Base-by-base conservation (phyloP, 768 basidiomycete genomes). In the Rhodotorula babjevae region DNA sequence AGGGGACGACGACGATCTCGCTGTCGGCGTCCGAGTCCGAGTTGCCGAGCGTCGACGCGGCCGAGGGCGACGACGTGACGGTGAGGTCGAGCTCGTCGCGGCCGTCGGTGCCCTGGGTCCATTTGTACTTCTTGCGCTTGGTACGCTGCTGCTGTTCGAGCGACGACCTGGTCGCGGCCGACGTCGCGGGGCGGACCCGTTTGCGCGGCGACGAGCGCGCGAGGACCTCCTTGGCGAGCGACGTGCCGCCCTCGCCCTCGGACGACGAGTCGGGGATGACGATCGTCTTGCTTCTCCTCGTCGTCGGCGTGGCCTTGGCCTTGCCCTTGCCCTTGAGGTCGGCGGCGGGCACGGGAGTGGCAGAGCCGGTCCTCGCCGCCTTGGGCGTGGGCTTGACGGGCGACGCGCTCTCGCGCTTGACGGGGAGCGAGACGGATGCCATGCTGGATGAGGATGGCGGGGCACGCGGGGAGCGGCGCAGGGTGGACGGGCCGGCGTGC, bases 51-150 rank as follows among this genome's bases (percentile, higher is more conserved):
- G 53, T 29, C 9, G 53, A 42, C 21, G 33, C 21, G 36, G 10
- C 21, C 1, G 57, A 58, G 16, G 57, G 33, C 33, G 57, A 25
- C 21, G 36, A 40, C 9, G 63, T 46, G n/a, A 56, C 11, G 18
- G 63, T 65, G 40, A 65, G 29, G 63, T 65, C 63, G 63, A 65
- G 40, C 53, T 65, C 63, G 9, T 56, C n/a, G 19, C 29, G 40
- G 5, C 63, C 63, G 53, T 46, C 15, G 16, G 9, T 8, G 53
- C 63, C 53, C 11, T 8, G 11, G 9, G 53, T 21, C 52, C 29
- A 27, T 18, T 25, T 6, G 21, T 58, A 36, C 18, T 25, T 23
- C 36, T 58, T 14, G 14, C 44, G 44, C 14, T 12, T 46, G 44
- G 36, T 14, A 3, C 44, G 44, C 44, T 12, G 12, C 6, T 18